phyloP scores from a whole-genome alignment of 2,329 filamentous ascomycete species.

The Arthroderma sp. region DNA sequence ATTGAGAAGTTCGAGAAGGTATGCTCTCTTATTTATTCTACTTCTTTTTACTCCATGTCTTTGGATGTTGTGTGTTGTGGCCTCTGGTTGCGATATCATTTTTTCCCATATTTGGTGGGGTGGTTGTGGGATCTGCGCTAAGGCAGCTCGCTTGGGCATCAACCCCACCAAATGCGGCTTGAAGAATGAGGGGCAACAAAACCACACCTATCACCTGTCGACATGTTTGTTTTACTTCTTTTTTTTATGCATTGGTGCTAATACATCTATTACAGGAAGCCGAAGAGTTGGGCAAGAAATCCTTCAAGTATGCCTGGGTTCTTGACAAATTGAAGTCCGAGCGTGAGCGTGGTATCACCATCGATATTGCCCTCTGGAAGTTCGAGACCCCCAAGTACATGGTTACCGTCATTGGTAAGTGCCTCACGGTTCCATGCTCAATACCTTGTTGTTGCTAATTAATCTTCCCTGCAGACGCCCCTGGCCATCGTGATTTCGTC shows the following conservation, averaged over 20 bases:
- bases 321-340: constrained; percentile 99
- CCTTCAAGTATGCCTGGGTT: constrained; percentile 99
- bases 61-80: constrained; percentile 1
- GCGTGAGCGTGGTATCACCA: constrained; percentile 99
- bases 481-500: constrained; percentile 99
- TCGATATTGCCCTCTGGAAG: constrained; percentile 99
- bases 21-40: constrained; percentile 27
- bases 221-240: not conserved
- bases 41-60: not conserved
- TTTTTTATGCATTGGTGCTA: constrained; percentile 7
- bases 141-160: constrained; percentile 1
- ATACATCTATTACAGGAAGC: constrained; percentile 58
- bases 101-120: constrained; percentile 4
- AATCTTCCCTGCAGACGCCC: constrained; percentile 52
- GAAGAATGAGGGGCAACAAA: not conserved
- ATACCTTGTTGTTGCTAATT: not conserved
- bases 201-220: not conserved
- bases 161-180: constrained; percentile 5
- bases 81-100: not conserved
- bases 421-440: not conserved
- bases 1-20: constrained; percentile 99
- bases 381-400: constrained; percentile 98
- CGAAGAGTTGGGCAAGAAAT: constrained; percentile 98
- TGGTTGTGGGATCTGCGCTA: not conserved
- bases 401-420: constrained; percentile 90